Conservation (phyloP, 768 basidiomycete genomes). For the Leccinum fibrillosum region DNA sequence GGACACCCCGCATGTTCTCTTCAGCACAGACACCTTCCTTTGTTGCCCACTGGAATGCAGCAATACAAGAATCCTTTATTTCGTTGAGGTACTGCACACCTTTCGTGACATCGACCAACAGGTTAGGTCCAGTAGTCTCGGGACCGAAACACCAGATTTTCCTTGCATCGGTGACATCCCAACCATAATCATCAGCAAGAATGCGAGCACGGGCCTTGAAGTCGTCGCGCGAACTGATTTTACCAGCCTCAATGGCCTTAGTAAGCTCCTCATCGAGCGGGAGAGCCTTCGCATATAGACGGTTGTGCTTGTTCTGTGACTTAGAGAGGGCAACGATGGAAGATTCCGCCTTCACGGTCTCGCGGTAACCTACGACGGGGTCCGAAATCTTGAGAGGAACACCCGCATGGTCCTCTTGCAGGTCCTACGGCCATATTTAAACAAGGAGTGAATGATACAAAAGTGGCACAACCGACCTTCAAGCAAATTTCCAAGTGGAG, state of each 20-base stretch:
- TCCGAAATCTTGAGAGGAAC: slow-evolving; percentile 98
- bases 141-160: slow-evolving; percentile 99
- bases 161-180: slow-evolving; percentile 99
- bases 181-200: slow-evolving; percentile 93
- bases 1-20: slow-evolving; percentile 98
- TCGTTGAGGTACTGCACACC: slow-evolving; percentile 99
- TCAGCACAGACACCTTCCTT: slow-evolving; percentile 97
- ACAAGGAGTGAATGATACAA: not conserved
- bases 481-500: slow-evolving; percentile 99
- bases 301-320: slow-evolving; percentile 99
- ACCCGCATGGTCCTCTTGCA: slow-evolving; percentile 99
- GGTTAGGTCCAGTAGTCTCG: slow-evolving; percentile 94
- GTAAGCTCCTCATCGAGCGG: slow-evolving; percentile 95
- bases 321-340: slow-evolving; percentile 96
- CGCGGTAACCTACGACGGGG: slow-evolving; percentile 95
- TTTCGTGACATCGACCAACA: slow-evolving; percentile 98
- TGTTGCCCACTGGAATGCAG: slow-evolving; percentile 99
- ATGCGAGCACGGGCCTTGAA: slow-evolving; percentile 94
- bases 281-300: slow-evolving; percentile 90
- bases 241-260: slow-evolving; percentile 86
- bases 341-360: slow-evolving; percentile 96
- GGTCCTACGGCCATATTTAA: slow-evolving; percentile 56
- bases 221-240: slow-evolving; percentile 89
- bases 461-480: slow-evolving; percentile 54
- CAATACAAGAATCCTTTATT: slow-evolving; percentile 99